Evolutionary conservation across 345 rosid genomes (phyloP), one percentile per base, ranked within the genome.

Genomic region (Aethionema arabicum): DNA sequence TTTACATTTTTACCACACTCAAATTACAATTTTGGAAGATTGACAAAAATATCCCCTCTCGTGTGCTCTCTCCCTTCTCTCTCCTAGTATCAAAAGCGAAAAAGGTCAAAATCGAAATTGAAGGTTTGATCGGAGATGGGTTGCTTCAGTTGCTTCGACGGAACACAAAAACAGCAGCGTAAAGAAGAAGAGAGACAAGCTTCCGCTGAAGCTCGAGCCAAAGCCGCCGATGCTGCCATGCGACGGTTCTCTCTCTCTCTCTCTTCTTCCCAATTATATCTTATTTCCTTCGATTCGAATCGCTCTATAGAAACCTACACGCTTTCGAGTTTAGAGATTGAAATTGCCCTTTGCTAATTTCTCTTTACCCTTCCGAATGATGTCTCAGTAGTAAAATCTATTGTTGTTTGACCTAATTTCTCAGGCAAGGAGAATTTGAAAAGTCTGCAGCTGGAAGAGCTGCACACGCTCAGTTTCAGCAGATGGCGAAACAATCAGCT

Each of bases 151-250:
- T 88, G 98, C 78, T 82, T 92, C 75, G 81, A 65, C 65, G 91
- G 88, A 38, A 82, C 75, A 4, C 66, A 53, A 56, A 86, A 82
- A 65, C 76, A 75, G 59, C 76, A 75, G 72, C 77, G 85, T 46
- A 77, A 69, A 55, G 99, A 90, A 76, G 76, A 83, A 62, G 97
- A 86, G 35, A 69, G 78, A 71, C 50, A 70, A 65, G 96, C 88
- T 53, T 83, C 90, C 13, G 89, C 78, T 4, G 99, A 87, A 76
- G 99, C 95, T 67, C 95, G 99, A 10, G 91, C 90, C 42, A 93
- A 38, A 79, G 96, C 99, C 45, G 97, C 95, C 67, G 99, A 95
- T 60, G 97, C 99, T 66, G 99, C 99, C 36, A 83, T 80, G 83
- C 86, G 78, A 78, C 70, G 99, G 97, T 84, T 12, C 32, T 5